Evolutionary conservation across 129 eudicot species (phyloP).

Genomic region (Escallonia rubra): DNA sequence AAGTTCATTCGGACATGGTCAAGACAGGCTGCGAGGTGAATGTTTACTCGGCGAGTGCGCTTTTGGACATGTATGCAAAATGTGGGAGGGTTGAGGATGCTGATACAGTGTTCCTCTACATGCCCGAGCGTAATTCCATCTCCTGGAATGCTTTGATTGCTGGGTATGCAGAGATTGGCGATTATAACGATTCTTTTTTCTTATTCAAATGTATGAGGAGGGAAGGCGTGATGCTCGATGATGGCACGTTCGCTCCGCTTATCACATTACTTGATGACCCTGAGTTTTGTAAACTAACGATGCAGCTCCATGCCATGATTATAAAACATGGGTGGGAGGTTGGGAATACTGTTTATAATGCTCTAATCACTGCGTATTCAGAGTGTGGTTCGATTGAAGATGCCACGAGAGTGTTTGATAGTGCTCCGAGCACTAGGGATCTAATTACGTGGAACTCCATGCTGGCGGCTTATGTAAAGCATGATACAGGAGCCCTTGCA

Average conservation of each 20-base stretch:
- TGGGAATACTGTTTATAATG: constrained; percentile 55
- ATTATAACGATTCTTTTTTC: constrained; percentile 29
- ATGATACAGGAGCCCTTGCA: constrained; percentile 39
- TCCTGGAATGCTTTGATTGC: constrained; percentile 87
- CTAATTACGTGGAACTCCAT: constrained; percentile 87
- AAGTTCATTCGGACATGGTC: constrained; percentile 52
- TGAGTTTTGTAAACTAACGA: constrained; percentile 35
- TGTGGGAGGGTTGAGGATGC: constrained; percentile 70
- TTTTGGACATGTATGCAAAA: constrained; percentile 87
- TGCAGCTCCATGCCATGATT: constrained; percentile 57
- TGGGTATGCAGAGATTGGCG: constrained; percentile 51
- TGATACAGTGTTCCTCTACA: constrained; percentile 38
- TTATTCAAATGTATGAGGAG: constrained; percentile 47
- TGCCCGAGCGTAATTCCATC: constrained; percentile 52
- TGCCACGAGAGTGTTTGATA: constrained; percentile 56
- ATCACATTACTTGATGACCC: constrained; percentile 58
- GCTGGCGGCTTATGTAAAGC: constrained; percentile 62
- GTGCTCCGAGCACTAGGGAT: constrained; percentile 38
- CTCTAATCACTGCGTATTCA: constrained; percentile 69
- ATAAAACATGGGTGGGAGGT: constrained; percentile 46
- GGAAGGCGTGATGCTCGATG: constrained; percentile 55
- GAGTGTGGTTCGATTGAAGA: constrained; percentile 58
- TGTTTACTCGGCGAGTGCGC: constrained; percentile 76
- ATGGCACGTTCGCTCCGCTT: constrained; percentile 80
- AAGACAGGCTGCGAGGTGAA: constrained; percentile 50